Evolutionary conservation across 129 eudicot species (phyloP).

Genomic region (carrot (Daucus carota)): DH1_v3.0 NC_030387.2:12987001-12987500

Average conservation of each 20-base stretch:
- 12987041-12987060: slow-evolving; percentile 42
- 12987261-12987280: background rate
- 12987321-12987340: too few relatives aligned
- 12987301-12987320: too few relatives aligned
- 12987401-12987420: too few relatives aligned
- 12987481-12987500: too few relatives aligned
- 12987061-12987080: slow-evolving; percentile 37
- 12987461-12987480: too few relatives aligned
- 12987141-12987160: background rate
- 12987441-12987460: too few relatives aligned
- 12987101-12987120: background rate
- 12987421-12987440: too few relatives aligned
- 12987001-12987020: background rate
- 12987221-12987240: background rate
- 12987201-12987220: background rate
- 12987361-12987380: too few relatives aligned
- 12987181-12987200: background rate
- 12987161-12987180: background rate
- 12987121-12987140: background rate
- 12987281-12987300: too few relatives aligned
- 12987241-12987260: background rate
- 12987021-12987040: background rate
- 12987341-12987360: too few relatives aligned
- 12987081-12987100: slow-evolving; percentile 48
- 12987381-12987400: too few relatives aligned